Percentiles rank a stretch among this genome's conserved stretches.
Evolutionary conservation across 495 filamentous ascomycete genomes (phyloP).

Genomic region (Bathelium albidoporum): DNA sequence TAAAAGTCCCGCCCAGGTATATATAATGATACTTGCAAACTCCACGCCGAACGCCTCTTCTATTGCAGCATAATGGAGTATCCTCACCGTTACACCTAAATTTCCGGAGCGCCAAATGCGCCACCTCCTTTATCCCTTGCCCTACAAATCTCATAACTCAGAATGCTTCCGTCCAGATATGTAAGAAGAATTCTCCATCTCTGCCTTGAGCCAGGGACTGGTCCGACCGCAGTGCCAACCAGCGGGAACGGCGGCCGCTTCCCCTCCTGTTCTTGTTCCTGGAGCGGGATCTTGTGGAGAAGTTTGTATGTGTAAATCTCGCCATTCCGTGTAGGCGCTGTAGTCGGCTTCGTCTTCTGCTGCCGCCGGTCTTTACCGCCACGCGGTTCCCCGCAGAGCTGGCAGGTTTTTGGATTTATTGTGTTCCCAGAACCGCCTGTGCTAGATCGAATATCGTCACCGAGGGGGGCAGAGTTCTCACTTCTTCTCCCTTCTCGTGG

Average conservation of each 20-base stretch:
- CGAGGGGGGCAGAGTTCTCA: background rate
- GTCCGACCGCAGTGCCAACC: conserved; percentile 47
- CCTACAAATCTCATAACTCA: conserved; percentile 65
- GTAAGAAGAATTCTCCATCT: conserved; percentile 64
- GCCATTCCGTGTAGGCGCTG: background rate
- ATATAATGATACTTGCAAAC: no score
- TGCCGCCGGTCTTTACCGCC: background rate
- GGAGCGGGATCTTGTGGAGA: conserved; percentile 34
- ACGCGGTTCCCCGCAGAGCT: no score
- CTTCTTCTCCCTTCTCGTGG: conserved; percentile 11
- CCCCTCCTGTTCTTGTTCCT: conserved; percentile 35
- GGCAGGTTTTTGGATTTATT: no score
- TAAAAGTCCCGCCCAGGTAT: no score
- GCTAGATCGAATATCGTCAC: background rate
- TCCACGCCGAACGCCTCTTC: no score
- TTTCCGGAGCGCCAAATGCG: background rate
- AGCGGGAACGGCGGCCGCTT: conserved; percentile 38
- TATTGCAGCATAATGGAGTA: no score
- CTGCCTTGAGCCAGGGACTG: conserved; percentile 47
- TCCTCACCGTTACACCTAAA: background rate
- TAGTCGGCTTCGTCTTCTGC: no score
- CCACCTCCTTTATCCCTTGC: background rate
- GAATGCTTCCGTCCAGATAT: conserved; percentile 63
- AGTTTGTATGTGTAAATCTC: background rate
- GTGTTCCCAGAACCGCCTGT: no score